A percentile compares a stretch with the other conserved stretches of the same genome.
phyloP scores from a whole-genome alignment of 2,329 filamentous ascomycete species.

The Xylaria sp. region DNA sequence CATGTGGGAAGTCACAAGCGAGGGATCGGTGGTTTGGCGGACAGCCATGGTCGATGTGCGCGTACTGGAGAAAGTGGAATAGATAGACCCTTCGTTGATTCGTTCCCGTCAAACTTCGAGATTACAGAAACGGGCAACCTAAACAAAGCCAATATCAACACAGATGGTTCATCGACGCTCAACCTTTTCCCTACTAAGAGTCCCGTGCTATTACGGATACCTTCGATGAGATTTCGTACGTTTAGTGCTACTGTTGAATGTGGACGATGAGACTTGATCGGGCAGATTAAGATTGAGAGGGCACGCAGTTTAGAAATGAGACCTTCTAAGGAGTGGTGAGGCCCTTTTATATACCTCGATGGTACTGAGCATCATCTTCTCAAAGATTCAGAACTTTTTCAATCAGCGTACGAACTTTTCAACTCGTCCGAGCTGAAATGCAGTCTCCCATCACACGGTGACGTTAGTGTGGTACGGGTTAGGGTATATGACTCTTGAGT shows the following conservation, averaged over 20 bases:
- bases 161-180: background rate
- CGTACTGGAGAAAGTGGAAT: background rate
- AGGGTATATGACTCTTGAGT: background rate
- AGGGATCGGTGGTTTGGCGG: constrained; percentile 4
- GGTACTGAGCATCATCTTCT: background rate
- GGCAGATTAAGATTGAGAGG: too few species aligned
- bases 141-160: constrained; percentile 6
- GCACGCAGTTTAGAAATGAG: too few species aligned
- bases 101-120: constrained; percentile 20
- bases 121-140: constrained; percentile 16
- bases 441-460: background rate
- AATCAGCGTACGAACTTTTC: background rate
- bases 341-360: too few species aligned
- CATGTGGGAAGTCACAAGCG: constrained; percentile 7
- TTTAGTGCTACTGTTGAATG: too few species aligned
- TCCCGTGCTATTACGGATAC: background rate
- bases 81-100: background rate
- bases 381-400: background rate
- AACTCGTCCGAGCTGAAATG: background rate
- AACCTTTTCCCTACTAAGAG: background rate
- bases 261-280: too few species aligned
- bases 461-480: background rate
- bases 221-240: constrained; percentile 24
- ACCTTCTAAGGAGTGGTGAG: too few species aligned
- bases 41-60: background rate